Conservation (phyloP, 2,329 filamentous ascomycete species). For the Fusarium sp. region DNA sequence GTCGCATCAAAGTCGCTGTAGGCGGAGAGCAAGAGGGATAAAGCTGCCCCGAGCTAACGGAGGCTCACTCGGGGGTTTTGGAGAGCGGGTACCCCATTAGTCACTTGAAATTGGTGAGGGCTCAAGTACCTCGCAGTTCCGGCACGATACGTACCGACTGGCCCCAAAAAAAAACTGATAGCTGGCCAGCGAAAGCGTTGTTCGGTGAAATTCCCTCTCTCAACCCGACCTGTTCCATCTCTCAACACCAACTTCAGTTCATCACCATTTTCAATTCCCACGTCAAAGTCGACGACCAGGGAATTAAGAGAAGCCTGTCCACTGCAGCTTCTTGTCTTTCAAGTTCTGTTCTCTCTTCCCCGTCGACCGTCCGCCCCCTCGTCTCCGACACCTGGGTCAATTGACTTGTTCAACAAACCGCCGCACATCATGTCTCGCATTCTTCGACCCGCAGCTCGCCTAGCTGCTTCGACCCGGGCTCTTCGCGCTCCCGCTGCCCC, state of each 20-base stretch:
- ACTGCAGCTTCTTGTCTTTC: slow-evolving; percentile 39
- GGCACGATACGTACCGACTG: slow-evolving; percentile 47
- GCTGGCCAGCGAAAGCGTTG: slow-evolving; percentile 40
- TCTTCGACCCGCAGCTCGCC: slow-evolving; percentile 62
- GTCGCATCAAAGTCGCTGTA: slow-evolving; percentile 20
- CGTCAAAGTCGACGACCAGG: slow-evolving; percentile 44
- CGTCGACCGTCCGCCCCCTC: slow-evolving; percentile 24
- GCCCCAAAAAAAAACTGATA: slow-evolving; percentile 49
- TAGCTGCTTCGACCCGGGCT: slow-evolving; percentile 59
- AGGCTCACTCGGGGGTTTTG: slow-evolving; percentile 43
- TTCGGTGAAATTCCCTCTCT: slow-evolving; percentile 50
- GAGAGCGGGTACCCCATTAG: slow-evolving; percentile 37
- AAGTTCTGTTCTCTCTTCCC: slow-evolving; percentile 21
- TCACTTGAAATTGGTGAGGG: slow-evolving; percentile 17
- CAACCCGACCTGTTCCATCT: slow-evolving; percentile 45
- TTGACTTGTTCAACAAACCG: slow-evolving; percentile 37
- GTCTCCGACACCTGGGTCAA: slow-evolving; percentile 38
- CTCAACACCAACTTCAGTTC: slow-evolving; percentile 45
- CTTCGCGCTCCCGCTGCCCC: slow-evolving; percentile 51
- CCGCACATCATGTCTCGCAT: slow-evolving; percentile 60
- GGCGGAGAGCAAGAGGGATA: slow-evolving; percentile 44
- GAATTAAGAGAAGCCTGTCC: slow-evolving; percentile 42
- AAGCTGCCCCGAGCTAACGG: slow-evolving; percentile 47
- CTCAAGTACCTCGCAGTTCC: slow-evolving; percentile 45
- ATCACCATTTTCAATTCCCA: slow-evolving; percentile 41